Evolutionary conservation across 164 flowering plant genomes (phyloP).

Genomic region (Buxus sempervirens): DNA sequence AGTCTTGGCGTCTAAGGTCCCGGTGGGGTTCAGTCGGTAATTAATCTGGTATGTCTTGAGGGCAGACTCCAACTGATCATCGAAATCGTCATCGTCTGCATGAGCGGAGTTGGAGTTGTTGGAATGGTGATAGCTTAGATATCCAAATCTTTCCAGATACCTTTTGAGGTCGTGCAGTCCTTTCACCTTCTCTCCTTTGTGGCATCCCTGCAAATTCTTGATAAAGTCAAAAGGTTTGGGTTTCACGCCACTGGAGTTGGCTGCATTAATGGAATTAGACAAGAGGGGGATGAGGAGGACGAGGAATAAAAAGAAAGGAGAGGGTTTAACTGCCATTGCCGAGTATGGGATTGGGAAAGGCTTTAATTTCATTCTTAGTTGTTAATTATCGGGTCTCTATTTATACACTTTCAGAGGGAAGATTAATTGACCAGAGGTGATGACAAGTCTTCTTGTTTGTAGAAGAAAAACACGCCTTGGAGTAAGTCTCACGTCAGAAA

Average conservation of each 20-base stretch:
- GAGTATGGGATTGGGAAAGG: no score
- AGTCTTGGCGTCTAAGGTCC: conserved; percentile 31
- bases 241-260: not conserved
- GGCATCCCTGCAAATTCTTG: conserved; percentile 11
- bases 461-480: no score
- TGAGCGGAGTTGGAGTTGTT: no score
- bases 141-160: conserved; percentile 12
- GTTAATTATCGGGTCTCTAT: no score
- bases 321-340: no score
- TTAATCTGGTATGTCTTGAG: conserved; percentile 33
- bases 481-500: no score
- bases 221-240: conserved; percentile 9
- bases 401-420: no score
- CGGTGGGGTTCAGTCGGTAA: conserved; percentile 27
- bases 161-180: conserved; percentile 11
- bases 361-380: no score
- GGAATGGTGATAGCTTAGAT: conserved; percentile 15
- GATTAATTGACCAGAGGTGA: no score
- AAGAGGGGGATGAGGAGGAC: not conserved
- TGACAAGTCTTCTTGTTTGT: no score
- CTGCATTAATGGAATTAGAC: not conserved
- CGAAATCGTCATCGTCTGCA: conserved; percentile 20
- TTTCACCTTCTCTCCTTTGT: conserved; percentile 9
- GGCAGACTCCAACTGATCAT: conserved; percentile 31
- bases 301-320: no score